A percentile compares a stretch with the other conserved stretches of the same genome.
Evolutionary conservation across 1,284 basidiomycete genomes (phyloP).

Genomic region (Ganoderma multipileum): DNA sequence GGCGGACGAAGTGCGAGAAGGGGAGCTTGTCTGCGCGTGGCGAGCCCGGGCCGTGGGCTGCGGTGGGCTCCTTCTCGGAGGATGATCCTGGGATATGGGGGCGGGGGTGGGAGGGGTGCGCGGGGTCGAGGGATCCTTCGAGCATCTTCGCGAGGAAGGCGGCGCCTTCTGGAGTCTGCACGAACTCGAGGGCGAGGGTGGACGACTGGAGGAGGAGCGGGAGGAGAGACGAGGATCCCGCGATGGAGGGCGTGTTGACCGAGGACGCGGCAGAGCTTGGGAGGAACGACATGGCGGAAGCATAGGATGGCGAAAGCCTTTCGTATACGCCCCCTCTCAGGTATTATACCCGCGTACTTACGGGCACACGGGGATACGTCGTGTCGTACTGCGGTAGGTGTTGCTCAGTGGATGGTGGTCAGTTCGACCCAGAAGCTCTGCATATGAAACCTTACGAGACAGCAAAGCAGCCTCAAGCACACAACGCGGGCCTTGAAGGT

Average conservation of each 20-base stretch:
- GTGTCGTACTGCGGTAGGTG: not conserved
- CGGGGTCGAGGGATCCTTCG: not conserved
- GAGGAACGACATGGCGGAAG: constrained; percentile 3
- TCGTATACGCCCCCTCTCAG: not conserved
- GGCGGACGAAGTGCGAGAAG: not conserved
- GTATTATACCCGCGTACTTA: not conserved
- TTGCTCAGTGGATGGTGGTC: not conserved
- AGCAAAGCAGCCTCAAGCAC: too few relatives aligned
- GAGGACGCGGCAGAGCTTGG: not conserved
- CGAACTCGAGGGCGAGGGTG: not conserved
- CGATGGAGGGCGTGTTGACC: not conserved
- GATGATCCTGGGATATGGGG: not conserved
- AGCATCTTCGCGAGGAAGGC: not conserved
- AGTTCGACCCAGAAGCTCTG: not conserved
- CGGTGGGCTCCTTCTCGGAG: not conserved
- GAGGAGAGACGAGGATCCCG: not conserved
- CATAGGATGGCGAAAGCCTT: not conserved
- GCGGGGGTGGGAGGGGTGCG: not conserved
- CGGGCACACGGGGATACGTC: not conserved
- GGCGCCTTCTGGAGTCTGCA: not conserved
- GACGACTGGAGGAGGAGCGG: not conserved
- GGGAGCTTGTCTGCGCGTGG: constrained; percentile 1
- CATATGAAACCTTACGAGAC: not conserved
- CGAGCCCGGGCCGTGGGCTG: not conserved
- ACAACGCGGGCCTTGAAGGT: too few relatives aligned